These are phyloP conservation scores for Dactylis glomerata DNA, from an alignment of 176 grass and related monocot species.

Conservation along the genomic window DNA sequence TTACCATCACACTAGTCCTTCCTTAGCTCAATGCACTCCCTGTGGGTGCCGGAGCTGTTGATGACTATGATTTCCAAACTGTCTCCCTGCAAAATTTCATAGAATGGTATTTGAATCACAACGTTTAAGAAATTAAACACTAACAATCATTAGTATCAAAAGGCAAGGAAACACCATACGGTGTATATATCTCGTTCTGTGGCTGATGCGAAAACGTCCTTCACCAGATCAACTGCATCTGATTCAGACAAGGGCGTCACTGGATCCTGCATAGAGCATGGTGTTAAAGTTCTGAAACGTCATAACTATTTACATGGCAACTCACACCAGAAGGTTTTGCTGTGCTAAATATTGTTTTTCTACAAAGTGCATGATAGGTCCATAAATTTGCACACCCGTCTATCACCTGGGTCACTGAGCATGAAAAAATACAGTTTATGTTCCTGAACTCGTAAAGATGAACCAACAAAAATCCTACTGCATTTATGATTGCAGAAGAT, in stretches of 20 bases:
- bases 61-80: slow-evolving; percentile 58
- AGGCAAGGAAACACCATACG: slow-evolving; percentile 27
- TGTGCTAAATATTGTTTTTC: background rate
- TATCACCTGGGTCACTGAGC: background rate
- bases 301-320: background rate
- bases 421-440: background rate
- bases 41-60: slow-evolving; percentile 38
- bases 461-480: background rate
- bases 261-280: slow-evolving; percentile 39
- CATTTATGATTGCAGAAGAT: background rate
- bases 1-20: slow-evolving; percentile 40
- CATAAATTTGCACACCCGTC: background rate
- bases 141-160: background rate
- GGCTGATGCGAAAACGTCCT: slow-evolving; percentile 74
- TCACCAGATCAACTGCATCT: slow-evolving; percentile 72
- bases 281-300: background rate
- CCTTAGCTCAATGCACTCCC: slow-evolving; percentile 54
- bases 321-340: background rate
- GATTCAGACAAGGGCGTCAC: slow-evolving; percentile 58
- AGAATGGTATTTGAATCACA: background rate
- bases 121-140: background rate
- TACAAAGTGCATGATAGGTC: background rate
- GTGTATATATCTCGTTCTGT: slow-evolving; percentile 72
- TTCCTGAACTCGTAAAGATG: background rate
- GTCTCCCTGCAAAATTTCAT: slow-evolving; percentile 52